These are phyloP conservation scores for Pseudonitzschia multiseries DNA, from an alignment of 108 stramenopile genomes.

Conservation along the genomic window DNA sequence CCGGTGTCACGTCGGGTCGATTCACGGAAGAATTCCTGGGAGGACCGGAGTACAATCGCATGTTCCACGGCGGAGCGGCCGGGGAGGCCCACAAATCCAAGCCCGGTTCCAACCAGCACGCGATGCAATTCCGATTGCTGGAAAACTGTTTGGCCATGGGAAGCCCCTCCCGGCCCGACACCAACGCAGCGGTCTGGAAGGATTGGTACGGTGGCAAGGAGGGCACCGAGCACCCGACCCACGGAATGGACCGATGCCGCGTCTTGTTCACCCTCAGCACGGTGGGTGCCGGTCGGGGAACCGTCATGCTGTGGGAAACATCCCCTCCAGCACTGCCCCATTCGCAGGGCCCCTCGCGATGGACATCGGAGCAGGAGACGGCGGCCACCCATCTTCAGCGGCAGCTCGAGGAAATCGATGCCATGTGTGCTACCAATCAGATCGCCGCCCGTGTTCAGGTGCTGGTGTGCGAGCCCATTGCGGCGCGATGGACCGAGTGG, in stretches of 20 bases:
- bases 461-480: conserved; percentile 84
- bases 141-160: conserved; percentile 87
- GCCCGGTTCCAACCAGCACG: neutral
- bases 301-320: conserved; percentile 88
- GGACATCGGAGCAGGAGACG: conserved; percentile 85
- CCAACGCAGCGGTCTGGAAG: conserved; percentile 61
- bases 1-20: conserved; percentile 79
- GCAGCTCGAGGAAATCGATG: conserved; percentile 81
- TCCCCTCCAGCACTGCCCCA: conserved; percentile 52
- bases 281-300: conserved; percentile 78
- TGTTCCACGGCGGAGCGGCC: conserved; percentile 33
- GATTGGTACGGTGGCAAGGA: conserved; percentile 60
- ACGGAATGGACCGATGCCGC: conserved; percentile 74
- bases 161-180: conserved; percentile 57
- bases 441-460: conserved; percentile 83
- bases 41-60: conserved; percentile 44
- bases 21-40: conserved; percentile 64
- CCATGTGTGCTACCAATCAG: conserved; percentile 82
- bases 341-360: conserved; percentile 63
- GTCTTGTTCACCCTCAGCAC: conserved; percentile 82
- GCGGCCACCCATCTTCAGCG: conserved; percentile 80
- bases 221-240: neutral
- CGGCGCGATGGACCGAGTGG: conserved; percentile 85
- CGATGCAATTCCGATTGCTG: conserved; percentile 43
- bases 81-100: conserved; percentile 18